Evolutionary conservation across 2,329 filamentous ascomycete genomes (phyloP).

Genomic region (Cladosporium sp.): DNA sequence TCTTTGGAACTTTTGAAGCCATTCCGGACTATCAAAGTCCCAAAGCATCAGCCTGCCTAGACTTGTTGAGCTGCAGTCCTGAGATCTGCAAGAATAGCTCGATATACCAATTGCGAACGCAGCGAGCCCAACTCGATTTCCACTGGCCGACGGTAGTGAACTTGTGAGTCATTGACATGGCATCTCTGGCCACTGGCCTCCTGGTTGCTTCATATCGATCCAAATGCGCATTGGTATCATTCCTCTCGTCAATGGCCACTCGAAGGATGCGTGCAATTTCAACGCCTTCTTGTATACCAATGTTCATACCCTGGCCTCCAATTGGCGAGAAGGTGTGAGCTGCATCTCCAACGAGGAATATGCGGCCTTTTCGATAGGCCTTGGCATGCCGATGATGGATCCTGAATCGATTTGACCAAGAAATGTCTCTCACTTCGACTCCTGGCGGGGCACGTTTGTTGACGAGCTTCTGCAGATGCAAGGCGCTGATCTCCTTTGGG

Average conservation of each 20-base stretch:
- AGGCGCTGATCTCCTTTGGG: neutral
- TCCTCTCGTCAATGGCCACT: constrained; percentile 20
- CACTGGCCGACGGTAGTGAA: neutral
- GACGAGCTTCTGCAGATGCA: neutral
- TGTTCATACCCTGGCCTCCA: constrained; percentile 39
- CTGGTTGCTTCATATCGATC: neutral
- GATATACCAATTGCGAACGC: neutral
- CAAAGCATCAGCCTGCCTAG: no score
- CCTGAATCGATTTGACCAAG: constrained; percentile 10
- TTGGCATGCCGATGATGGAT: constrained; percentile 8
- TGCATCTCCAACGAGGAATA: constrained; percentile 32
- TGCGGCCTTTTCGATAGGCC: constrained; percentile 12
- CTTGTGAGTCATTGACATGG: constrained; percentile 12
- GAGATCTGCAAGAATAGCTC: neutral
- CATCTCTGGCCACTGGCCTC: constrained; percentile 1
- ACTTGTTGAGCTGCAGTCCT: neutral
- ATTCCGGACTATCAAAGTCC: no score
- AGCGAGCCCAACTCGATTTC: neutral
- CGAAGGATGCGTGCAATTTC: constrained; percentile 35
- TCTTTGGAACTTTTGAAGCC: no score
- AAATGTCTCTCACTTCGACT: constrained; percentile 7
- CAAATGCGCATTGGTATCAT: neutral
- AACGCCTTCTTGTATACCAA: constrained; percentile 32
- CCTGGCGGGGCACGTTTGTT: constrained; percentile 5
- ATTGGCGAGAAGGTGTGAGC: constrained; percentile 34